Conservation (phyloP, 495 filamentous ascomycete species). For the Penicillium arizonense region DNA sequence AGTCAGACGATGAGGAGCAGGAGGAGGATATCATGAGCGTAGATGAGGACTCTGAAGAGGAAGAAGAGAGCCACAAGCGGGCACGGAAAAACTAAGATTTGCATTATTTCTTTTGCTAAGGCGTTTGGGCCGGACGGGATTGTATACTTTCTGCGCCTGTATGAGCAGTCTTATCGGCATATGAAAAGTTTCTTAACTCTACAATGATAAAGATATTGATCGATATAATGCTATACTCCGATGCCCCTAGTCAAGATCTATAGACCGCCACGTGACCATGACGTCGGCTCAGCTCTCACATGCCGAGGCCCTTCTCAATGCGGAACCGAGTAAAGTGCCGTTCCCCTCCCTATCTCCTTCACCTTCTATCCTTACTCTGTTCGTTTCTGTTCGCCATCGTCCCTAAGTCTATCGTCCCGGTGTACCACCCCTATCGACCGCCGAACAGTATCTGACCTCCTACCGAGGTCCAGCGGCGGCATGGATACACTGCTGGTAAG, state of each 20-base stretch:
- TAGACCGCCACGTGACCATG: slow-evolving; percentile 38
- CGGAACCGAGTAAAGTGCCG: slow-evolving; percentile 33
- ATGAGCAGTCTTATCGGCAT: slow-evolving; percentile 22
- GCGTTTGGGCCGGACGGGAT: slow-evolving; percentile 31
- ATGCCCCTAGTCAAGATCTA: not conserved
- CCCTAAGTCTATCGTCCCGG: slow-evolving; percentile 8
- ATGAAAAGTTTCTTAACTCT: slow-evolving; percentile 26
- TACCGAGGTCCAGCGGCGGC: slow-evolving; percentile 34
- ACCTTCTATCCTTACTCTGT: slow-evolving; percentile 9
- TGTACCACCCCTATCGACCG: slow-evolving; percentile 13
- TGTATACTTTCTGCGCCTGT: slow-evolving; percentile 25
- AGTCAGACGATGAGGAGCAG: slow-evolving; percentile 41
- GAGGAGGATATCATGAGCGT: slow-evolving; percentile 44
- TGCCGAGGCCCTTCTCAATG: slow-evolving; percentile 40
- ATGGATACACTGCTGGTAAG: slow-evolving; percentile 44
- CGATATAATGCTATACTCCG: not conserved
- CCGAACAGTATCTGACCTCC: slow-evolving; percentile 21
- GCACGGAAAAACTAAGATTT: slow-evolving; percentile 33
- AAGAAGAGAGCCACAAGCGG: slow-evolving; percentile 39
- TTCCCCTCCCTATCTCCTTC: slow-evolving; percentile 12
- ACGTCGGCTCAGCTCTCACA: slow-evolving; percentile 42
- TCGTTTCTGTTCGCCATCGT: slow-evolving; percentile 4
- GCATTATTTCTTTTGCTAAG: slow-evolving; percentile 28
- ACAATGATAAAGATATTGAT: slow-evolving; percentile 8
- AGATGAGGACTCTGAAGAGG: slow-evolving; percentile 39